phyloP scores from a whole-genome alignment of 768 basidiomycete species.

The Punctularia strigosozonata region DNA sequence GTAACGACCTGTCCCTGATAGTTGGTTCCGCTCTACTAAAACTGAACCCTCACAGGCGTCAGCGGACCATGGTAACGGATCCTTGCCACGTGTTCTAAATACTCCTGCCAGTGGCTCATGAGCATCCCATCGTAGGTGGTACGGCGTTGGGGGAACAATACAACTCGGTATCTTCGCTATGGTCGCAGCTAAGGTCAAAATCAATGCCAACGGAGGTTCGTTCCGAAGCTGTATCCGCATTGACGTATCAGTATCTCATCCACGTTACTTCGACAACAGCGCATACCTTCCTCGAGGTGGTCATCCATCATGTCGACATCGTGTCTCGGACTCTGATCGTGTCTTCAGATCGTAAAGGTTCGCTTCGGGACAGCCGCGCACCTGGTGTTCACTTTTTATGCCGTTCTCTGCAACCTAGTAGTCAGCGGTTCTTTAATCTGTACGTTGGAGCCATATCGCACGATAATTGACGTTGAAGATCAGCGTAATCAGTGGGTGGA shows the following conservation, averaged over 20 bases:
- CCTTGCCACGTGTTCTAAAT: not conserved
- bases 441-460: slow-evolving; percentile 13
- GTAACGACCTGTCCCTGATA: slow-evolving; percentile 7
- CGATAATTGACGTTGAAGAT: not conserved
- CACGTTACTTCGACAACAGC: no score
- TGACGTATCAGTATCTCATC: no score
- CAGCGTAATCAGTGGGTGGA: slow-evolving; percentile 19
- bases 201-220: slow-evolving; percentile 46
- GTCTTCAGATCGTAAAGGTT: slow-evolving; percentile 30
- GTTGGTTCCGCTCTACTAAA: not conserved
- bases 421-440: slow-evolving; percentile 38
- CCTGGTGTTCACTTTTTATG: slow-evolving; percentile 40
- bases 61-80: slow-evolving; percentile 33
- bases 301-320: not conserved
- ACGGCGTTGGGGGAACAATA: slow-evolving; percentile 38
- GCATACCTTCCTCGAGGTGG: slow-evolving; percentile 42
- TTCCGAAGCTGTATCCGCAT: no score
- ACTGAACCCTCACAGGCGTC: slow-evolving; percentile 18
- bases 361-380: slow-evolving; percentile 36
- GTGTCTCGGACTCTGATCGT: not conserved
- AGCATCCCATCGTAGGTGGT: slow-evolving; percentile 32
- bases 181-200: slow-evolving; percentile 44
- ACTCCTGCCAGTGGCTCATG: not conserved
- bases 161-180: slow-evolving; percentile 42
- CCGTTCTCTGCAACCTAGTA: slow-evolving; percentile 36